Conservation (phyloP, 2,329 filamentous ascomycete species). For the Colletotrichum sp. region DNA sequence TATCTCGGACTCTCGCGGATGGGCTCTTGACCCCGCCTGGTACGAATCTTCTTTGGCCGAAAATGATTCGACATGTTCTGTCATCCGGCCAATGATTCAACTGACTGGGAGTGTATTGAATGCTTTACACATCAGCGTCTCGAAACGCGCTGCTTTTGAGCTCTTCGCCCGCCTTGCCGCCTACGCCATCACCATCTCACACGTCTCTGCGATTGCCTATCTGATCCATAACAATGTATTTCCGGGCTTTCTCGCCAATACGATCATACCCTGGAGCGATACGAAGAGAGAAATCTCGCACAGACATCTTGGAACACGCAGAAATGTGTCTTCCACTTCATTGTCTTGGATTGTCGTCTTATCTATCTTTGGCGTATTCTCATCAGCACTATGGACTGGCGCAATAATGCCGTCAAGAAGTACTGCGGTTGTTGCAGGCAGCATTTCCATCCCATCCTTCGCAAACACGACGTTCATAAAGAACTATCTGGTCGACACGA, state of each 20-base stretch:
- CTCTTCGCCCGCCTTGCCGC: background rate
- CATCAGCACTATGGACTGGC: background rate
- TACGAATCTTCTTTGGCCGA: background rate
- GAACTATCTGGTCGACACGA: background rate
- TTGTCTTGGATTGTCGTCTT: background rate
- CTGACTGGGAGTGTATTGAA: background rate
- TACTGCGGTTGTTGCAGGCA: background rate
- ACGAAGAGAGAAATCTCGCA: background rate
- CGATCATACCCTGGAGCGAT: background rate
- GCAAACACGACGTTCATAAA: background rate
- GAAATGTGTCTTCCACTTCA: background rate
- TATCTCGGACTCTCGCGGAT: background rate
- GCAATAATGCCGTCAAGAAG: background rate
- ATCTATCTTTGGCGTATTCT: background rate
- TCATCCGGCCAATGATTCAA: constrained; percentile 18
- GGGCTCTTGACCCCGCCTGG: background rate
- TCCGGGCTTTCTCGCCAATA: background rate
- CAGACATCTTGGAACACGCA: background rate
- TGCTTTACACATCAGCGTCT: background rate
- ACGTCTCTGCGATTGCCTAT: background rate
- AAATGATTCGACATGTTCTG: background rate
- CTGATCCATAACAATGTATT: background rate
- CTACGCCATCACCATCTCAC: background rate
- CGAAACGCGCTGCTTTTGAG: background rate
- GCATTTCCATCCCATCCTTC: background rate